These are phyloP conservation scores for Peronospora belbahrii DNA, from an alignment of 352 stramenopile genomes.

Conservation along the genomic window DNA sequence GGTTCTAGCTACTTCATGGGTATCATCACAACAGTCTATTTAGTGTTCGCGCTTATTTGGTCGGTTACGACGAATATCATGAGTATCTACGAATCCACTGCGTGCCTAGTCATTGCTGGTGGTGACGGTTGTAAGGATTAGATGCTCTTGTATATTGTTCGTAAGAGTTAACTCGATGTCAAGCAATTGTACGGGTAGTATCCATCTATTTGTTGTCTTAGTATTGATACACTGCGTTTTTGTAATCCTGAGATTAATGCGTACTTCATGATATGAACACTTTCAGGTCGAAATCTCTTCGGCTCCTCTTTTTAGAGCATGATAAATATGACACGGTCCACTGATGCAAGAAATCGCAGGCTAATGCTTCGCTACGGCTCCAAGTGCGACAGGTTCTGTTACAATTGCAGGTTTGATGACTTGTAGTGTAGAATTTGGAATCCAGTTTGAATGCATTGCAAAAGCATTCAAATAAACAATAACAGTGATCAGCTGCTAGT, in stretches of 20 bases:
- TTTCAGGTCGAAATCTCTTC: neutral
- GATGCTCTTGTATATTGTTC: too few relatives aligned
- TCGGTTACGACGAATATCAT: slow-evolving; percentile 54
- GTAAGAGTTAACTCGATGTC: too few relatives aligned
- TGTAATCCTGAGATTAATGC: too few relatives aligned
- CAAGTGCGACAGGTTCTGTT: slow-evolving; percentile 18
- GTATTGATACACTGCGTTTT: too few relatives aligned
- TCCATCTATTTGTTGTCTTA: too few relatives aligned
- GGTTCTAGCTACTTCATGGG: slow-evolving; percentile 48
- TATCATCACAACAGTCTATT: slow-evolving; percentile 31
- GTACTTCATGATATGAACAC: too few relatives aligned
- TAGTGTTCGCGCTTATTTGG: slow-evolving; percentile 41
- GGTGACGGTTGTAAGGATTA: slow-evolving; percentile 33
- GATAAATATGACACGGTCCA: slow-evolving; percentile 5
- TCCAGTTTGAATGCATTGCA: neutral
- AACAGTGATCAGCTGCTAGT: slow-evolving; percentile 10
- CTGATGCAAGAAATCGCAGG: slow-evolving; percentile 35
- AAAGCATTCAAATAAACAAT: slow-evolving; percentile 1
- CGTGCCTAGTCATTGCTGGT: slow-evolving; percentile 48
- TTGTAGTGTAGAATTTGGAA: neutral
- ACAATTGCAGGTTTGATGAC: neutral
- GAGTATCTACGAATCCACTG: slow-evolving; percentile 46
- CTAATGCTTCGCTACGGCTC: slow-evolving; percentile 59
- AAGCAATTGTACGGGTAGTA: too few relatives aligned
- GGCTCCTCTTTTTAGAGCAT: neutral